Evolutionary conservation across 1,284 basidiomycete genomes (phyloP), one percentile per base, ranked within the genome.

Genomic region (Rhodofomes roseus): DNA sequence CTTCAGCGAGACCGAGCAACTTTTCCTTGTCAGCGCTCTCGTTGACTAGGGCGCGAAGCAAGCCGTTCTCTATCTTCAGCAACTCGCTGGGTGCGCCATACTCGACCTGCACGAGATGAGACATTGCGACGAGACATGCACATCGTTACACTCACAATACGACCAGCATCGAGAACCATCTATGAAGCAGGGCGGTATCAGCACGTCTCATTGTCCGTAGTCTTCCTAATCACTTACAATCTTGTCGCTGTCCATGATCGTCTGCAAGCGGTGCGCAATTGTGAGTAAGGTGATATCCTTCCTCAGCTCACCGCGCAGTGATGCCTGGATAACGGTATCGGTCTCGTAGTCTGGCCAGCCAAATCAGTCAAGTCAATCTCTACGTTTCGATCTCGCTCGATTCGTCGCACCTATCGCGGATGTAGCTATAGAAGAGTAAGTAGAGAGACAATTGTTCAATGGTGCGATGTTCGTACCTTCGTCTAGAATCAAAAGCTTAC

Each of bases 241-340:
- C 55, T 70, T 74, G 63, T 74, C 75, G 0, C 82, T 79, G 61
- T 87, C 85, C 76, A 86, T 86, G 61, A 89, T 84, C 2, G 85
- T 88, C 64, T 87, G 85, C 18, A 89, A 71, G 31, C 86, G 80
- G 69, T 89, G 87, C 5, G 87, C 87, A 34, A 89, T 74, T 12
- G 83, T 87, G 51, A 89, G 77, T 2, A 88, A 68, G 0, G 84
- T 87, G 2, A 81, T 80, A 60, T 81, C 82, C 4, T 74, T 67
- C 8, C 71, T 74, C 29, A 87, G 75, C 63, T 83, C 79, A 52
- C 75, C 76, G 11, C 83, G 76, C 41, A 86, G 72, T 1, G 82
- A 81, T 1, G 73, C 71, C 71, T 86, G 67, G 31, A 68, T 66
- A 39, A 65, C 53, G 0, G 58, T 54, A 22, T 68, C 67, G 3